A percentile compares a stretch with the other conserved stretches of the same genome.
These are phyloP conservation scores for Saccharomyces hybrid DNA, from an alignment of 1,139 yeast genomes.

Conservation along the genomic window DNA sequence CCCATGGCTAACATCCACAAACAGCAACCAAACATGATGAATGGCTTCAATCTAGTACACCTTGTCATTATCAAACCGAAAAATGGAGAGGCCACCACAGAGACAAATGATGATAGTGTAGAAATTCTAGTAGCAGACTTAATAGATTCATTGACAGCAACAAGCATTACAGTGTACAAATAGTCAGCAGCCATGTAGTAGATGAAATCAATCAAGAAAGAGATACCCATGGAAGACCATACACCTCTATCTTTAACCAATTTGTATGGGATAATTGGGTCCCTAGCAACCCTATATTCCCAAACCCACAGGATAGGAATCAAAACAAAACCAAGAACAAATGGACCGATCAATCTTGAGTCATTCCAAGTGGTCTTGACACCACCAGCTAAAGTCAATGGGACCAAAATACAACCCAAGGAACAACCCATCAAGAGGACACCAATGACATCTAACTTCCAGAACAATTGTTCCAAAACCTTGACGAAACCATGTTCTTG, in stretches of 20 bases:
- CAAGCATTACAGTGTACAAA: constrained; percentile 54
- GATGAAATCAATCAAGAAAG: constrained; percentile 46
- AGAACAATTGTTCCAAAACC: constrained; percentile 25
- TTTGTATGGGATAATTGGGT: constrained; percentile 44
- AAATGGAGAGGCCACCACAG: constrained; percentile 51
- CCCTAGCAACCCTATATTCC: constrained; percentile 45
- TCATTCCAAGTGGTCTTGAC: constrained; percentile 42
- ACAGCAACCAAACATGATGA: constrained; percentile 48
- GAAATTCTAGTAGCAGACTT: constrained; percentile 61
- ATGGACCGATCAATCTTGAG: constrained; percentile 54
- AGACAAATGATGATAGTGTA: constrained; percentile 55
- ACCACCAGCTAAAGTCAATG: constrained; percentile 58
- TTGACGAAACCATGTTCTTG: no score
- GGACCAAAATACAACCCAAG: constrained; percentile 46
- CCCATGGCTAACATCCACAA: constrained; percentile 54
- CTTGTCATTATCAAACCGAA: constrained; percentile 46
- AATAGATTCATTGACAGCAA: constrained; percentile 50
- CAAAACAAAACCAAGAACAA: constrained; percentile 49
- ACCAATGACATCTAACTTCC: constrained; percentile 53
- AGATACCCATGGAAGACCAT: constrained; percentile 49
- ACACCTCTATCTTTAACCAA: constrained; percentile 56
- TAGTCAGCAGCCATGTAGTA: constrained; percentile 66
- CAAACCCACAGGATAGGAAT: constrained; percentile 43
- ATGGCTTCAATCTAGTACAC: constrained; percentile 49
- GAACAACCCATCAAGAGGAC: constrained; percentile 42